phyloP scores from a whole-genome alignment of 306 rosid species.

The Quercus variabilis region DNA sequence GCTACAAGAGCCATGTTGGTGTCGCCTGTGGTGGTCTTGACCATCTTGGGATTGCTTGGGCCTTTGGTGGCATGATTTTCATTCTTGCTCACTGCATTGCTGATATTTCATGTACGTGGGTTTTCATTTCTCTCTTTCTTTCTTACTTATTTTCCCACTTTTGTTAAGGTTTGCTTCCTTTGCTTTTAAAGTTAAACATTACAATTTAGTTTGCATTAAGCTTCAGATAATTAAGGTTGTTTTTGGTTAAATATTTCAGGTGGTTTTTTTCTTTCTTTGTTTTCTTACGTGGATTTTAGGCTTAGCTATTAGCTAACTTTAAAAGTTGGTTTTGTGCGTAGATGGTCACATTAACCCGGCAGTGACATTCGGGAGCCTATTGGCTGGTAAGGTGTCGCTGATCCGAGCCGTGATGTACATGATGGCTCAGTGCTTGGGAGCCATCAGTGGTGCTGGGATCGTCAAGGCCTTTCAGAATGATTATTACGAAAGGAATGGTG shows the following conservation, averaged over 20 bases:
- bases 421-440: conserved; percentile 88
- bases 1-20: conserved; percentile 55
- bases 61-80: conserved; percentile 99
- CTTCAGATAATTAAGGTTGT: too few relatives aligned
- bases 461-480: conserved; percentile 78
- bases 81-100: conserved; percentile 95
- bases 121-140: background rate
- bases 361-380: conserved; percentile 81
- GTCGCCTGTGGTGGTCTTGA: conserved; percentile 76
- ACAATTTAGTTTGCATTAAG: too few relatives aligned
- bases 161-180: background rate
- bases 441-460: conserved; percentile 82
- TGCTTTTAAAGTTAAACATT: background rate
- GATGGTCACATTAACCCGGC: conserved; percentile 99
- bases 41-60: conserved; percentile 87
- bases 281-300: too few relatives aligned
- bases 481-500: conserved; percentile 47
- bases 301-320: background rate
- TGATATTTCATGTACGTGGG: conserved; percentile 69
- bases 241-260: background rate
- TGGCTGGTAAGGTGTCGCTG: conserved; percentile 90
- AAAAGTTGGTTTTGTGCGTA: conserved; percentile 10
- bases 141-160: background rate
- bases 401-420: conserved; percentile 78
- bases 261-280: too few relatives aligned